phyloP scores from a whole-genome alignment of 2,329 filamentous ascomycete genomes.

The Camillea tinctor region DNA sequence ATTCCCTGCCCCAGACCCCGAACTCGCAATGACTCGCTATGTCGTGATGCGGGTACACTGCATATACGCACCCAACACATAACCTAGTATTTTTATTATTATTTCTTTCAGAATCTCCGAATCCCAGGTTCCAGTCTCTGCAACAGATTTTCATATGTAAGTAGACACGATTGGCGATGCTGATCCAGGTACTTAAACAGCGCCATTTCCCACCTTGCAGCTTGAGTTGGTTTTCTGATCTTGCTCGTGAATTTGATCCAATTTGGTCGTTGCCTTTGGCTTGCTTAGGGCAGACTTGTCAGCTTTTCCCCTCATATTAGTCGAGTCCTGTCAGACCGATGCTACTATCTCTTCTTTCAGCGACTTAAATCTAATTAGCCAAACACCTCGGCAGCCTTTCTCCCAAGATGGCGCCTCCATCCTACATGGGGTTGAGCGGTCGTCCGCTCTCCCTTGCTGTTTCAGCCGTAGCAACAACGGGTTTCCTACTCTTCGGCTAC shows the following conservation, averaged over 20 bases:
- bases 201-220: neutral
- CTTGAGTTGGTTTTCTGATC: neutral
- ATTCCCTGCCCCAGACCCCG: neutral
- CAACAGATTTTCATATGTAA: neutral
- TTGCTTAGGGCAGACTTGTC: neutral
- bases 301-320: neutral
- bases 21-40: neutral
- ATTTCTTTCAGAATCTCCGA: neutral
- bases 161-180: neutral
- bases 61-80: neutral
- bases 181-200: neutral
- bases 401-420: conserved; percentile 49
- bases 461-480: conserved; percentile 41
- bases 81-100: too few species aligned
- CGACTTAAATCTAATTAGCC: conserved; percentile 7
- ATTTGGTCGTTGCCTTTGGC: neutral
- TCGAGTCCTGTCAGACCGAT: neutral
- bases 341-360: neutral
- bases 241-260: neutral
- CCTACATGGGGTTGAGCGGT: conserved; percentile 59
- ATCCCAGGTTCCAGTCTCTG: neutral
- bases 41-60: neutral
- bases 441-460: conserved; percentile 54
- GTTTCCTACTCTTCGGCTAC: conserved; percentile 59
- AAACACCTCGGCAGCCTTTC: conserved; percentile 4